Percentiles rank a stretch among this genome's conserved stretches.
phyloP scores from a whole-genome alignment of 148 eudicot species.

The Chenopodium album region DNA sequence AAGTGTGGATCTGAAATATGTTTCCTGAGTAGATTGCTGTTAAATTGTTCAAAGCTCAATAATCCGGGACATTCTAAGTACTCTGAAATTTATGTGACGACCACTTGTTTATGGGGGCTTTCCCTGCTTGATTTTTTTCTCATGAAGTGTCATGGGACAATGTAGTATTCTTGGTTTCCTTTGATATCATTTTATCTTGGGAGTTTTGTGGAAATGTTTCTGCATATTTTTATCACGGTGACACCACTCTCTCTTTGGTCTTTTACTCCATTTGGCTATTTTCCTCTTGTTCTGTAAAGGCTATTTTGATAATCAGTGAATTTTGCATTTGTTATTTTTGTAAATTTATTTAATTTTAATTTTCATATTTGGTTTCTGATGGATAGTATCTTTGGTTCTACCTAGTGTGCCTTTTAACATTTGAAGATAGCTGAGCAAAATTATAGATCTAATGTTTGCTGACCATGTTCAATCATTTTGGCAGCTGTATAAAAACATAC shows the following conservation, averaged over 20 bases:
- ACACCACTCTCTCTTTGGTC: background rate
- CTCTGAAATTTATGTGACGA: background rate
- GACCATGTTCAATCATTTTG: slow-evolving; percentile 26
- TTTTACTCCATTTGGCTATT: background rate
- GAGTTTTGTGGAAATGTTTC: background rate
- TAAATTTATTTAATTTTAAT: too few relatives aligned
- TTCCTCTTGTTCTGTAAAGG: background rate
- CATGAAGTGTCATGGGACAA: background rate
- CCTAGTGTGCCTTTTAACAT: background rate
- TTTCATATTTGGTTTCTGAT: too few relatives aligned
- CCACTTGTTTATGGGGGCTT: background rate
- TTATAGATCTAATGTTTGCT: slow-evolving; percentile 10
- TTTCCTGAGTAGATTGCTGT: background rate
- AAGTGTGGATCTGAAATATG: background rate
- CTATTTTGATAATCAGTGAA: background rate
- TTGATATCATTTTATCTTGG: background rate
- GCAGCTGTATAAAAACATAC: slow-evolving; percentile 65
- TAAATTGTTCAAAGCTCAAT: background rate
- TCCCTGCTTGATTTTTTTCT: background rate
- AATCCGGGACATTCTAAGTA: background rate
- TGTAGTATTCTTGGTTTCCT: background rate
- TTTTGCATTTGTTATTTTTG: too few relatives aligned
- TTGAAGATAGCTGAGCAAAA: background rate
- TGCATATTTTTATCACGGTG: background rate
- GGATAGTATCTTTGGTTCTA: background rate